These are phyloP conservation scores for Nakazawaea anatomiae DNA, from an alignment of 805 yeast genomes.

Conservation along the genomic window DNA sequence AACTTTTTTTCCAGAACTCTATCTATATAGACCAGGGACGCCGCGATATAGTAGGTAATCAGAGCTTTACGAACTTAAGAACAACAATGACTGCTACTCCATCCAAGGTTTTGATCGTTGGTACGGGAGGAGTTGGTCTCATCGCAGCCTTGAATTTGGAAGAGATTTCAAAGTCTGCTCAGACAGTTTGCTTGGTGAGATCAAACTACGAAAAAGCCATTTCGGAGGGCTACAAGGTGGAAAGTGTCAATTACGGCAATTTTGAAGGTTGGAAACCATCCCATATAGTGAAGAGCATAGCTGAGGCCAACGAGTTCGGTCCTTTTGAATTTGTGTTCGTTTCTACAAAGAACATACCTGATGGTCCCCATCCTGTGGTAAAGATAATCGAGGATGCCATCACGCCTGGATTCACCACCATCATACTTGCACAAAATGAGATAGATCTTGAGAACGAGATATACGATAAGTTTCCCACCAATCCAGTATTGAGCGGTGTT, in stretches of 20 bases:
- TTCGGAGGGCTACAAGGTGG: conserved; percentile 48
- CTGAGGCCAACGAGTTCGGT: conserved; percentile 33
- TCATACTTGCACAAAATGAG: conserved; percentile 33
- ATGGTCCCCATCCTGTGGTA: conserved; percentile 23
- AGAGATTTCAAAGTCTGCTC: conserved; percentile 30
- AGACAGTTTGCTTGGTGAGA: conserved; percentile 54
- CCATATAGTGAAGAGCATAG: conserved; percentile 31
- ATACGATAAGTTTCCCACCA: conserved; percentile 25
- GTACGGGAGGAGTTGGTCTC: conserved; percentile 82
- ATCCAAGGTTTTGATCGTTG: conserved; percentile 53
- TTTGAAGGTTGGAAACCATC: conserved; percentile 50
- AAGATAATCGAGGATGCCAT: conserved; percentile 33
- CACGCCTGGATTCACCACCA: conserved; percentile 18
- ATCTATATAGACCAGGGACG: too few species aligned
- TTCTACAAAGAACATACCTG: conserved; percentile 59
- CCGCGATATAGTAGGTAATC: too few species aligned
- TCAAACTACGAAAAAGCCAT: conserved; percentile 52
- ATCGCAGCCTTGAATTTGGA: conserved; percentile 64
- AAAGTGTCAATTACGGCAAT: conserved; percentile 56
- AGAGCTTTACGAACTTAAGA: too few species aligned
- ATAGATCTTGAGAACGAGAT: conserved; percentile 32
- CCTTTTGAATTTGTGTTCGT: conserved; percentile 52
- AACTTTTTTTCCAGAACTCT: too few species aligned
- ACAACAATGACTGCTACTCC: too few species aligned
- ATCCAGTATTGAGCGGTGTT: conserved; percentile 30